phyloP scores from a whole-genome alignment of 1,284 basidiomycete genomes.

The Ganoderma resinaceum region DNA sequence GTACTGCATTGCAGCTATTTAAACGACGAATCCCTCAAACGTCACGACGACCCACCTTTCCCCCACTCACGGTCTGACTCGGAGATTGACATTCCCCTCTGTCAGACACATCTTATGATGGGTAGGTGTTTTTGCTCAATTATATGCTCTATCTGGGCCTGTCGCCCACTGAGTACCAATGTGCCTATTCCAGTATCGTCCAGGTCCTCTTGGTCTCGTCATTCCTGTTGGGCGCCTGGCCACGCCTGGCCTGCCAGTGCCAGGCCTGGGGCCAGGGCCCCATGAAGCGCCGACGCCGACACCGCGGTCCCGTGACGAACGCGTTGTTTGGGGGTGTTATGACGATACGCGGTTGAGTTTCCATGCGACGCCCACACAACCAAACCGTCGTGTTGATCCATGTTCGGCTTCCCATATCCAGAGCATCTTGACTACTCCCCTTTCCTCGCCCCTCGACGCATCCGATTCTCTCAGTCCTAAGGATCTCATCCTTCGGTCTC shows the following conservation, averaged over 20 bases:
- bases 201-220: no score
- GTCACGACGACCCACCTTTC: neutral
- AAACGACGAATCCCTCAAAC: neutral
- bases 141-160: neutral
- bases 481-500: slow-evolving; percentile 22
- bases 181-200: no score
- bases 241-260: no score
- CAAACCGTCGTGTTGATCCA: slow-evolving; percentile 38
- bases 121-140: no score
- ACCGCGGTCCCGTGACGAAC: slow-evolving; percentile 28
- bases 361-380: slow-evolving; percentile 33
- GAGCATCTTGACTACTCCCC: slow-evolving; percentile 13
- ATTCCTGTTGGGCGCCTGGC: no score
- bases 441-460: slow-evolving; percentile 35
- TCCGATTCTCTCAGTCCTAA: slow-evolving; percentile 30
- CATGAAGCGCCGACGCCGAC: neutral
- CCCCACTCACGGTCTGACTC: neutral
- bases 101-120: no score
- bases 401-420: slow-evolving; percentile 33
- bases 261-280: no score
- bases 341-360: slow-evolving; percentile 27
- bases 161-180: no score
- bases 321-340: slow-evolving; percentile 31
- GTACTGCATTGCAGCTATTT: neutral
- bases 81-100: no score